Base-by-base conservation (phyloP, 1,284 basidiomycete genomes). In the Heterobasidion parviporum region DNA sequence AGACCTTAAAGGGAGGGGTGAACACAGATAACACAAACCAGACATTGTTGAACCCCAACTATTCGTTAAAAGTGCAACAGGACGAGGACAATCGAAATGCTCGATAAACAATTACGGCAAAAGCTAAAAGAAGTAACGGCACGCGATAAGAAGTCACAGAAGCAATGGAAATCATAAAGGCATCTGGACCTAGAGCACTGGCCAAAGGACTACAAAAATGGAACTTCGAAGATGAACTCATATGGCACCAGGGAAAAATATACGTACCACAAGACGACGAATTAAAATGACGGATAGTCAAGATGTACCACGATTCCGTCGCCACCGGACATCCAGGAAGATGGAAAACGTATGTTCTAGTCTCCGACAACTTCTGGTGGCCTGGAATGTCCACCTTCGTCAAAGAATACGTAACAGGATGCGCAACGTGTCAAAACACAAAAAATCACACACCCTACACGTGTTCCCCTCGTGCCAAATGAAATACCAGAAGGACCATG, bases 251-350 rank as follows among this genome's bases (percentile, higher is more conserved):
- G 34, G 62, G 63, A 16, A 63, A 63, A n/a, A 55, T 69, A 44
- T 67, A 64, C 49, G 63, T 70, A 0, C 69, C 68, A 0, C 56
- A 65, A 10, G 57, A 64, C 14, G 32, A 55, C 7, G 52, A 63
- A 9, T 59, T 74, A 0, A 49, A 62, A 2, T 36, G 56, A 16
- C 15, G 56, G 0, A 65, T 72, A 18, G 55, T 72, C 0, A 32
- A 59, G 18, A 46, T 57, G 6, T 64, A 67, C 59, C 68, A 72
- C 56, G 65, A 72, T 53, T 54, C 60, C 0, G 57, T 33, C 2
- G 45, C 62, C 8, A 61, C 64, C 7, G 67, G 75, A 46, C 75
- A 79, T 59, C 68, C 65, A 7, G 75, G 75, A 8, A 54, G 60
- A 20, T 56, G 55, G 6, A 70, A 68, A 54, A 73, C 68, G 0